A percentile compares a stretch with the other conserved stretches of the same genome.
Evolutionary conservation across 2,329 filamentous ascomycete species (phyloP).

Genomic region (Colletotrichum sublineola): DNA sequence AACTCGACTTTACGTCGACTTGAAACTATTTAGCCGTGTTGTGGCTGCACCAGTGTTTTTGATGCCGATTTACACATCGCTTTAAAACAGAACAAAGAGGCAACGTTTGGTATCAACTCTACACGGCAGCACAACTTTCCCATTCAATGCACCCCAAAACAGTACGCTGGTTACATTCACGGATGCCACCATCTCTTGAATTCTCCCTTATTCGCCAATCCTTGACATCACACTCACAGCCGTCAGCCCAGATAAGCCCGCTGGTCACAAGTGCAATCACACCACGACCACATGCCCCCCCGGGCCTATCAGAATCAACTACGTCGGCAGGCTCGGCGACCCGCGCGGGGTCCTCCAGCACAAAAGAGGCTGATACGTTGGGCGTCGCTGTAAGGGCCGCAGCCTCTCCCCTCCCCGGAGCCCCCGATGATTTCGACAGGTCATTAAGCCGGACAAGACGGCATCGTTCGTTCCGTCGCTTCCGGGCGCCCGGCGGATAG

Average conservation of each 20-base stretch:
- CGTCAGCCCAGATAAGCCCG: not conserved
- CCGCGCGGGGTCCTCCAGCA: not conserved
- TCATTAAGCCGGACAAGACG: conserved; percentile 10
- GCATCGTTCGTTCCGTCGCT: conserved; percentile 1
- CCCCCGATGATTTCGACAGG: conserved; percentile 15
- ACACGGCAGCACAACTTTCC: not conserved
- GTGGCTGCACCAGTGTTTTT: not conserved
- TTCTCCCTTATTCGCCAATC: too few relatives aligned
- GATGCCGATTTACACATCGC: not conserved
- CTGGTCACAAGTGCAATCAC: not conserved
- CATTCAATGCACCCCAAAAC: too few relatives aligned
- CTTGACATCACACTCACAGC: not conserved
- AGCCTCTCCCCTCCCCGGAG: not conserved
- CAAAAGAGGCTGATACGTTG: not conserved
- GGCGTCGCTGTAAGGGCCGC: not conserved
- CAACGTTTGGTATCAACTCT: accelerated
- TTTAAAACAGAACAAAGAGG: accelerated
- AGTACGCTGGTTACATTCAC: too few relatives aligned
- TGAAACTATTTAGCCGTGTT: accelerated
- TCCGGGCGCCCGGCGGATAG: not conserved
- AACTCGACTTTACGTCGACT: accelerated
- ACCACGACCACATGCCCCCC: not conserved
- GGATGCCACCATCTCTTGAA: not conserved
- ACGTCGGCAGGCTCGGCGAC: not conserved
- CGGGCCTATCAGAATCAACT: not conserved